Percentiles rank a stretch among this genome's conserved stretches.
phyloP scores from a whole-genome alignment of 2,329 filamentous ascomycete species.

The Chaetomium olivaceum region DNA sequence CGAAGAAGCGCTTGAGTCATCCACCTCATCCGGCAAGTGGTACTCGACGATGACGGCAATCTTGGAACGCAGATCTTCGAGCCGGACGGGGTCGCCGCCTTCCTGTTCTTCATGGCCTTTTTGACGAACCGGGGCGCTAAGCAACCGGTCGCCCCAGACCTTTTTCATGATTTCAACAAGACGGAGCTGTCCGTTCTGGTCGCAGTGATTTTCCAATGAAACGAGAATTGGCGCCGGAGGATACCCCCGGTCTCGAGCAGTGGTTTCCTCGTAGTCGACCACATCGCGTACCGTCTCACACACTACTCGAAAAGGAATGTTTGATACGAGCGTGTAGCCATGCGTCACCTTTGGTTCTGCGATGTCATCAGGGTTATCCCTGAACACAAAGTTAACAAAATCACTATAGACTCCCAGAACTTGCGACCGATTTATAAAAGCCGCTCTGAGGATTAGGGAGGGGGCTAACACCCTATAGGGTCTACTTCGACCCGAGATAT shows the following conservation, averaged over 20 bases:
- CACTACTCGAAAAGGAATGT: not conserved
- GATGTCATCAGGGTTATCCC: not conserved
- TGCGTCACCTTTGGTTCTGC: not conserved
- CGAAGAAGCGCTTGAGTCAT: conserved; percentile 35
- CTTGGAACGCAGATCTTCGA: conserved; percentile 61
- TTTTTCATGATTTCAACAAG: not conserved
- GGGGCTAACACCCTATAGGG: not conserved
- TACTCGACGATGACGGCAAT: conserved; percentile 69
- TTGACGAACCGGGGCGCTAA: not conserved
- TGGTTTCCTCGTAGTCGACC: not conserved
- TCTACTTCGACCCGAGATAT: not conserved
- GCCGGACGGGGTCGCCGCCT: conserved; percentile 47
- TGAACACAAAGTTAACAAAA: not conserved
- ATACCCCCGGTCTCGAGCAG: not conserved
- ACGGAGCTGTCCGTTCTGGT: not conserved
- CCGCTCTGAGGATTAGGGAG: not conserved
- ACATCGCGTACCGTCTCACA: not conserved
- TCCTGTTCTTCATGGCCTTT: not conserved
- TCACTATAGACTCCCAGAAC: not conserved
- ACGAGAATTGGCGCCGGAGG: not conserved
- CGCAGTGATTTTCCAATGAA: not conserved
- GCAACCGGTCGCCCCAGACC: not conserved
- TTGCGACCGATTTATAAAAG: not conserved
- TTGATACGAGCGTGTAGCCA: not conserved
- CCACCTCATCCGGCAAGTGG: conserved; percentile 56